Conservation (phyloP, 78 protist species). For the Protostelium mycophagum region DNA sequence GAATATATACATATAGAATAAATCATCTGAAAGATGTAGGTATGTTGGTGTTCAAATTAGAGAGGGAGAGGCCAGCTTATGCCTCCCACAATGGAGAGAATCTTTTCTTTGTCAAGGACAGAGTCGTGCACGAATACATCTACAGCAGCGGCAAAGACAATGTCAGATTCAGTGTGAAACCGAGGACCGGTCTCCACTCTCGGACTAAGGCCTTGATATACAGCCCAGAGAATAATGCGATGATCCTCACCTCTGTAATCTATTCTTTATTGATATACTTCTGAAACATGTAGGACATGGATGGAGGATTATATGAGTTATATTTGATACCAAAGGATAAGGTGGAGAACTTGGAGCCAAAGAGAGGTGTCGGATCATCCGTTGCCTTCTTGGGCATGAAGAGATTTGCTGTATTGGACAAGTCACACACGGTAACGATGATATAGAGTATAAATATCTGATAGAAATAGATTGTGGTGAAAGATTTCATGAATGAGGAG, state of each 20-base stretch:
- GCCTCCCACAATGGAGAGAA: slow-evolving; percentile 33
- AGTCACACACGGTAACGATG: slow-evolving; percentile 22
- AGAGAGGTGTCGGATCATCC: slow-evolving; percentile 74
- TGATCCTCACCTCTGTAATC: not conserved
- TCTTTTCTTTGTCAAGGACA: slow-evolving; percentile 81
- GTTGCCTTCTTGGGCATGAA: slow-evolving; percentile 90
- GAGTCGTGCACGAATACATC: slow-evolving; percentile 1
- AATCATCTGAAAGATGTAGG: slow-evolving; percentile 12
- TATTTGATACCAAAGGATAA: slow-evolving; percentile 66
- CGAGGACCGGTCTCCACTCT: slow-evolving; percentile 1
- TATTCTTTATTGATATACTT: not conserved
- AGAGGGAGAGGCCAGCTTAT: slow-evolving; percentile 92
- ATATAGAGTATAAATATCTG: not conserved
- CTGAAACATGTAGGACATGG: slow-evolving; percentile 40
- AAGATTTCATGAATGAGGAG: slow-evolving; percentile 75
- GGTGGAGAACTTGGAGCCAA: slow-evolving; percentile 25
- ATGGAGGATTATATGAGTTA: slow-evolving; percentile 87
- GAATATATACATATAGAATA: not conserved
- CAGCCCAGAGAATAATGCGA: slow-evolving; percentile 79
- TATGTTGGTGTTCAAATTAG: slow-evolving; percentile 93
- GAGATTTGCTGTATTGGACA: slow-evolving; percentile 91
- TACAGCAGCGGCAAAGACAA: slow-evolving; percentile 17
- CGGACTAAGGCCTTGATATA: slow-evolving; percentile 42
- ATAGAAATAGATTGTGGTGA: slow-evolving; percentile 44
- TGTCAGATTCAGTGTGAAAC: not conserved